Conservation (phyloP, 148 eudicot species). For the Cornus florida region DNA sequence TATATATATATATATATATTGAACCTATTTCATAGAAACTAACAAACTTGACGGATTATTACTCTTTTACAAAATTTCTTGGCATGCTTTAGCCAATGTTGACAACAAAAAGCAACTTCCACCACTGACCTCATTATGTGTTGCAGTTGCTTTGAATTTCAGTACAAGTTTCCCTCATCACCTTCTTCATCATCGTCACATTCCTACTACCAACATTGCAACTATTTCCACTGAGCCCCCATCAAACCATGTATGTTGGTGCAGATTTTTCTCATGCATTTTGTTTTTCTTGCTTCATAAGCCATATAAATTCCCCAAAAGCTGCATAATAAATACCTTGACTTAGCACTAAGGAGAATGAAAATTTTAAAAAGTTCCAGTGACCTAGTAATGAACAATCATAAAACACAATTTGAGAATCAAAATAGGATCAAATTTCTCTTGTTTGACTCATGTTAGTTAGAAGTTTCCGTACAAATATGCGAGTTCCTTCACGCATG, state of each 20-base stretch:
- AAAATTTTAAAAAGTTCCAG: not conserved
- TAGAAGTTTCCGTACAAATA: no score
- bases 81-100: no score
- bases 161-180: not conserved
- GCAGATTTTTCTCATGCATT: conserved; percentile 20
- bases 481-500: no score
- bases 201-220: not conserved
- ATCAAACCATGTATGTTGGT: not conserved
- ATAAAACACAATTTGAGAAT: not conserved
- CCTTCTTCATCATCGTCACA: not conserved
- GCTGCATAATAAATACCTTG: conserved; percentile 37
- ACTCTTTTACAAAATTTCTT: no score
- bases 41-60: not conserved
- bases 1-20: no score
- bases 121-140: no score
- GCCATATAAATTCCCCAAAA: conserved; percentile 68
- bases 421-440: not conserved
- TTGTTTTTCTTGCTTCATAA: conserved; percentile 67
- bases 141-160: not conserved
- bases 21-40: not conserved
- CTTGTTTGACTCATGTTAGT: no score
- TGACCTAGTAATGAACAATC: not conserved
- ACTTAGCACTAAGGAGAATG: not conserved
- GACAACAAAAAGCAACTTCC: no score
- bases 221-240: not conserved